Base-by-base conservation (phyloP, 306 rosid genomes). In the Sphenostylis stenocarpa region DNA sequence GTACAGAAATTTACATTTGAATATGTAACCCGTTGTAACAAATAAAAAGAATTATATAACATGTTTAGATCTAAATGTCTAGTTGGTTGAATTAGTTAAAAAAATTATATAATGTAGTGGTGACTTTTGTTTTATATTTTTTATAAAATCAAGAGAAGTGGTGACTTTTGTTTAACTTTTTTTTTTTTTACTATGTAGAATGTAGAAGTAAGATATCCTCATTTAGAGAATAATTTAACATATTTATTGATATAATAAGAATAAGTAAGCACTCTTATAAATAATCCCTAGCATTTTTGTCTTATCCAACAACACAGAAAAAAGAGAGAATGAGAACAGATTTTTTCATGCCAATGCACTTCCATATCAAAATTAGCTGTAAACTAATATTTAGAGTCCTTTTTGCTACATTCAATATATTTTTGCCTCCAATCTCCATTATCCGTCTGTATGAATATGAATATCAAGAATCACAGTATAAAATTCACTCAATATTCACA, bases 401-500 rank as follows among this genome's bases (percentile, higher is more conserved):
- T 38, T 67, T 9, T 55, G 80, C 64, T 69, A 62, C 70, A 77
- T 53, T 77, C 39, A 31, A 60, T 45, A 39, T 63, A 20, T 26
- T 1, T 23, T 26, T 62, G 64, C 63, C 83, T 60, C 60, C 74
- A 83, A 73, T 43, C 68, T 24, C 47, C 77, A 44, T 19, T 12
- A 20, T 15, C 67, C 72, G 1, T 51, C 64, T 13, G 82, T 28
- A 76, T 17, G 74, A 60, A 81, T 73, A 72, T 45, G 69, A 38
- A 65, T 39, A 13, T 39, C n/a, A 77, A 45, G 53, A 60, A 69
- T 58, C 76, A 53, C 47, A 29, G 61, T 81, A 84, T 79, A 24
- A 49, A 81, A 74, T 67, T 64, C 70, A 67, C 82, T 33, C 45
- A 70, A 65, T 68, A 72, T 68, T 70, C 69, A 70, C 60, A 78